Conservation (phyloP, 768 basidiomycete genomes). For the Pisolithus tinctorius region DNA sequence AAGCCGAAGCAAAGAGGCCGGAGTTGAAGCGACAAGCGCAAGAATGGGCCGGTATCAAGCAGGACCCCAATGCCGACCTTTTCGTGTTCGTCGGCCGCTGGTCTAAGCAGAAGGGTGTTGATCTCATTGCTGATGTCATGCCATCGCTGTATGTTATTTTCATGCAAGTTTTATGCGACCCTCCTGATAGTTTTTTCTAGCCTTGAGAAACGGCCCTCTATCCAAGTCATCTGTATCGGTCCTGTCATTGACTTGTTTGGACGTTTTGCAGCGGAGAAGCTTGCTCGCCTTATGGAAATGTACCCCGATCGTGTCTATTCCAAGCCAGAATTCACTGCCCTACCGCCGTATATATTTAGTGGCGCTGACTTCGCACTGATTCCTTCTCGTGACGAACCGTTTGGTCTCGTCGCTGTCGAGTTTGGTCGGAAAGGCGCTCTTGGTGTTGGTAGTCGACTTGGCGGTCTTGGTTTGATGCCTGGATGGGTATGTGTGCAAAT, state of each 20-base stretch:
- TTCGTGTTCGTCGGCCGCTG: constrained; percentile 97
- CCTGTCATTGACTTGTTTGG: constrained; percentile 95
- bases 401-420: constrained; percentile 93
- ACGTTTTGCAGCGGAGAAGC: constrained; percentile 91
- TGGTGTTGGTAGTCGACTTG: constrained; percentile 89
- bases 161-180: no score
- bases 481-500: constrained; percentile 69
- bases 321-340: constrained; percentile 93
- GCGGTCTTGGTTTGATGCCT: constrained; percentile 94
- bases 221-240: constrained; percentile 85
- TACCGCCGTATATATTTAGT: constrained; percentile 89
- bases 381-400: constrained; percentile 93
- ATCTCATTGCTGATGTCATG: constrained; percentile 94
- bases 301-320: constrained; percentile 92
- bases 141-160: constrained; percentile 62
- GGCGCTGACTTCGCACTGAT: constrained; percentile 95
- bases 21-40: constrained; percentile 89
- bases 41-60: constrained; percentile 91
- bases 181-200: constrained; percentile 29
- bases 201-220: constrained; percentile 76
- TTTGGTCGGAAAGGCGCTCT: constrained; percentile 96
- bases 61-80: constrained; percentile 82
- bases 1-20: constrained; percentile 83
- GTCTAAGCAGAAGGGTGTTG: constrained; percentile 99
- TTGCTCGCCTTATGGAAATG: constrained; percentile 88